A percentile compares a stretch with the other conserved stretches of the same genome.
Evolutionary conservation across 2,329 filamentous ascomycete genomes (phyloP).

Genomic region (Microdochium bolleyi): DNA sequence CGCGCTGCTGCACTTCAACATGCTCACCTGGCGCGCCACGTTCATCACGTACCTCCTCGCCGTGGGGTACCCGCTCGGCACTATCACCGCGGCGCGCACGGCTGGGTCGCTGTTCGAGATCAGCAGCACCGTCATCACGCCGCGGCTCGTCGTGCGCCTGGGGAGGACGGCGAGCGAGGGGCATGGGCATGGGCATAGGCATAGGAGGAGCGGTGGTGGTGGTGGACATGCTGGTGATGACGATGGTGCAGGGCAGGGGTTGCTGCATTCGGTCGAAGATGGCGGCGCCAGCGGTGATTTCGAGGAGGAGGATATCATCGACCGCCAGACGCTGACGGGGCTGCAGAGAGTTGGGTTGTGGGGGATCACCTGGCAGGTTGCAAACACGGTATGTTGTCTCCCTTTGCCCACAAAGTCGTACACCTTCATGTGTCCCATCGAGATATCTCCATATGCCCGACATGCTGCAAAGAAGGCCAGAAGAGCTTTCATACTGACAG

Average conservation of each 20-base stretch:
- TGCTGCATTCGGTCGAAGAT: slow-evolving; percentile 4
- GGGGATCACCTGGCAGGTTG: slow-evolving; percentile 30
- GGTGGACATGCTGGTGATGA: neutral
- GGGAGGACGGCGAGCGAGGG: slow-evolving; percentile 12
- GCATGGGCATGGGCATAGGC: neutral
- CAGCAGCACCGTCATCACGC: slow-evolving; percentile 42
- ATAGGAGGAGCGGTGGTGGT: neutral
- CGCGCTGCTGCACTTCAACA: slow-evolving; percentile 44
- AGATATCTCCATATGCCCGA: too few species aligned
- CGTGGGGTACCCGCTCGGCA: slow-evolving; percentile 34
- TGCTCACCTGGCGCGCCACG: slow-evolving; percentile 43
- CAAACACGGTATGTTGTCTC: slow-evolving; percentile 23
- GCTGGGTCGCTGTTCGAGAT: slow-evolving; percentile 42
- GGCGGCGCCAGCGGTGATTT: slow-evolving; percentile 4
- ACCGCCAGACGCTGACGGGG: slow-evolving; percentile 17
- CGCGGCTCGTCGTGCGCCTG: slow-evolving; percentile 33
- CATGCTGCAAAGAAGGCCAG: too few species aligned
- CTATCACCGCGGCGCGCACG: slow-evolving; percentile 37
- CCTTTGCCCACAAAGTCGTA: neutral
- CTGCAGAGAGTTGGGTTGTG: slow-evolving; percentile 30
- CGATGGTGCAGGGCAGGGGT: neutral
- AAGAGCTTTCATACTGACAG: too few species aligned
- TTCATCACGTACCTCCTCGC: slow-evolving; percentile 48
- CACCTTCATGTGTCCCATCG: too few species aligned
- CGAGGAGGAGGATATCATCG: neutral